Evolutionary conservation across 2,329 filamentous ascomycete species (phyloP).

Genomic region (Pyrenophora graminea): DNA sequence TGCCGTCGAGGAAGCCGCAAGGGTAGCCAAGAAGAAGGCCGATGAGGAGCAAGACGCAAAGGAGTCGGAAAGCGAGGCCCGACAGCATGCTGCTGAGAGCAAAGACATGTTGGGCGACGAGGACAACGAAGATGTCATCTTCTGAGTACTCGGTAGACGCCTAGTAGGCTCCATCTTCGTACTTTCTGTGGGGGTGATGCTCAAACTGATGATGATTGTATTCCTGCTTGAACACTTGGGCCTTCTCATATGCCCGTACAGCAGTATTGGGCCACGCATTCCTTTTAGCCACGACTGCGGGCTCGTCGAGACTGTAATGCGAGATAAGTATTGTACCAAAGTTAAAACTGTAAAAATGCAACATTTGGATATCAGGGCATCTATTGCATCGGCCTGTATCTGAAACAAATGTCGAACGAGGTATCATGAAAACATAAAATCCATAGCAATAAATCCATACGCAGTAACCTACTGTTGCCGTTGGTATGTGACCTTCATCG

Average conservation of each 20-base stretch:
- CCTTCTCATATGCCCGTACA: not conserved
- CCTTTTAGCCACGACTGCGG: not conserved
- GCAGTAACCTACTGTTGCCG: conserved; percentile 64
- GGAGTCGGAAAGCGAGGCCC: conserved; percentile 10
- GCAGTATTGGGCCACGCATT: not conserved
- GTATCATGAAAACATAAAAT: conserved; percentile 31
- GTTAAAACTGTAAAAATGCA: conserved; percentile 6
- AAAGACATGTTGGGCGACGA: conserved; percentile 73
- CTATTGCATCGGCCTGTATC: conserved; percentile 12
- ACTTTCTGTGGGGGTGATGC: not conserved
- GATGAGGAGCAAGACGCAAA: conserved; percentile 48
- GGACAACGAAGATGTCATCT: conserved; percentile 86
- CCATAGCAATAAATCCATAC: conserved; percentile 24
- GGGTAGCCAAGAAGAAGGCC: conserved; percentile 46
- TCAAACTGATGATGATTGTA: not conserved
- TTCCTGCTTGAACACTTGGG: conserved; percentile 3
- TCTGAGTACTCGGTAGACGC: conserved; percentile 53
- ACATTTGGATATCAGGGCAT: conserved; percentile 13
- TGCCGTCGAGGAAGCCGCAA: conserved; percentile 44
- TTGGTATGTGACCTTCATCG: conserved; percentile 96
- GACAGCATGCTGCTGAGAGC: conserved; percentile 49
- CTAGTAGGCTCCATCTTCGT: conserved; percentile 1
- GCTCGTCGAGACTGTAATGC: not conserved
- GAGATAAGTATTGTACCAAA: conserved; percentile 16
- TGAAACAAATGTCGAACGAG: conserved; percentile 16